Evolutionary conservation across 257 asterid genomes (phyloP).

Genomic region (Craterostigma plantagineum): DNA sequence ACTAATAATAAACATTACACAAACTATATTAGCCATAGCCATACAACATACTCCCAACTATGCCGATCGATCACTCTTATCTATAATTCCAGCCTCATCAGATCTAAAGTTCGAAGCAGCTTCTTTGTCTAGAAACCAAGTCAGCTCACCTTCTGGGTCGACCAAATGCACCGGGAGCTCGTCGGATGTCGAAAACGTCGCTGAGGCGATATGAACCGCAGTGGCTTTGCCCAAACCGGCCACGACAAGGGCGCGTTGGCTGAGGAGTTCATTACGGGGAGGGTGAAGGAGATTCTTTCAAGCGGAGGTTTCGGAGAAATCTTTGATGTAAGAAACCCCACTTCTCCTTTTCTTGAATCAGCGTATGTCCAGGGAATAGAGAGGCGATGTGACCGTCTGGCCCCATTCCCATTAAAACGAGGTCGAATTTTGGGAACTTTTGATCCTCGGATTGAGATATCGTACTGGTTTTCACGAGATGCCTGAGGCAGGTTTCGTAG

Average conservation of each 20-base stretch:
- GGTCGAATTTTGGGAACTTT: constrained; percentile 80
- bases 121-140: constrained; percentile 76
- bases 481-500: constrained; percentile 64
- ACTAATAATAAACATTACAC: too few species aligned
- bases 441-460: constrained; percentile 28
- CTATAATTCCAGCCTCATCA: neutral
- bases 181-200: constrained; percentile 26
- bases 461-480: constrained; percentile 34
- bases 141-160: constrained; percentile 59
- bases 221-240: constrained; percentile 66
- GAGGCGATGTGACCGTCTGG: constrained; percentile 98
- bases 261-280: constrained; percentile 77
- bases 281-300: constrained; percentile 72
- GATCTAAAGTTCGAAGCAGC: constrained; percentile 66
- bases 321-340: constrained; percentile 79
- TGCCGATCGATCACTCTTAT: neutral
- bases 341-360: constrained; percentile 44
- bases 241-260: constrained; percentile 56
- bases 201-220: constrained; percentile 38
- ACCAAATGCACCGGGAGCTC: constrained; percentile 66
- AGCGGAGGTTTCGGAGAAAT: constrained; percentile 97
- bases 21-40: too few species aligned
- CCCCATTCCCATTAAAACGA: constrained; percentile 88
- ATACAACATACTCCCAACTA: too few species aligned
- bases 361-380: constrained; percentile 74